Evolutionary conservation across 73 alveolate genomes (phyloP).

Genomic region (Breviolum minutum): DNA sequence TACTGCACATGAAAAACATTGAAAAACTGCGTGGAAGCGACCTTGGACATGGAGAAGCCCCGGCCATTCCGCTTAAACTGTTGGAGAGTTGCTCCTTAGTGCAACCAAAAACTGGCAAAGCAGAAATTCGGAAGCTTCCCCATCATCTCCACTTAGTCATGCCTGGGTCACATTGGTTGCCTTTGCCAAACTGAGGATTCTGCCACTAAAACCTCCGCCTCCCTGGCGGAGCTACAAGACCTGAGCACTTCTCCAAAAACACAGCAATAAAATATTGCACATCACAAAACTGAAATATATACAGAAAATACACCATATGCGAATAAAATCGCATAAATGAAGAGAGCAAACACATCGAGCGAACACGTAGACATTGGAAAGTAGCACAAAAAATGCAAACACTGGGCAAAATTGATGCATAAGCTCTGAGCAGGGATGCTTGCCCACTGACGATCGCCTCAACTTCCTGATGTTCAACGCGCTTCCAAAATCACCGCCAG

Average conservation of each 20-base stretch:
- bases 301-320: no score
- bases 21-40: background rate
- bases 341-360: no score
- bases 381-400: no score
- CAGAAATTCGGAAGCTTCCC: background rate
- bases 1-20: background rate
- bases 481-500: background rate
- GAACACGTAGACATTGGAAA: no score
- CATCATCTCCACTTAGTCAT: background rate
- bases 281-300: no score
- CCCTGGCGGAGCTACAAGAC: conserved; percentile 57
- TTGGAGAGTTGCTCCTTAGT: conserved; percentile 24
- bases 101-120: background rate
- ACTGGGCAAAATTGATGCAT: background rate
- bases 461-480: background rate
- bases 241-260: background rate
- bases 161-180: background rate
- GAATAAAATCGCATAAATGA: no score
- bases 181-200: background rate
- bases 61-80: background rate
- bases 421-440: conserved; percentile 25
- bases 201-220: conserved; percentile 70
- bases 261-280: no score
- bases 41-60: background rate
- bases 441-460: conserved; percentile 80